These are phyloP conservation scores for Monosporascus sp. DNA, from an alignment of 2,329 filamentous ascomycete genomes.

Conservation along the genomic window DNA sequence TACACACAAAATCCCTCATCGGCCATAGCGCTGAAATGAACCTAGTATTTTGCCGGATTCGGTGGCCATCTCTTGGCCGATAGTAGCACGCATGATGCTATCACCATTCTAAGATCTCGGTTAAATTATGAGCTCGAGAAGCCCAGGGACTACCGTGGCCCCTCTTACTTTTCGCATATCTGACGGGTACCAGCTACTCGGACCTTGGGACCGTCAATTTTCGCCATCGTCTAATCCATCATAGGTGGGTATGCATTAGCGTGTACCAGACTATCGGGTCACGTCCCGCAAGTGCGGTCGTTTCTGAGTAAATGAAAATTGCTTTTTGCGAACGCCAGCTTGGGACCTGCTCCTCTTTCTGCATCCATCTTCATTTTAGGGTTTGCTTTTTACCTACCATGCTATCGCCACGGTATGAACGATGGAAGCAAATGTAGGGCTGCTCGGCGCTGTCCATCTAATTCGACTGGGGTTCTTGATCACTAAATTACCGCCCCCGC, in stretches of 20 bases:
- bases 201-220: conserved; percentile 2
- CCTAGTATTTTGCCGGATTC: neutral
- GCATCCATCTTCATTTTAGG: neutral
- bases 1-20: neutral
- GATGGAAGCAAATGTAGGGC: neutral
- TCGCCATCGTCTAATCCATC: conserved; percentile 20
- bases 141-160: neutral
- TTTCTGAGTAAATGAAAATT: conserved; percentile 12
- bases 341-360: neutral
- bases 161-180: neutral
- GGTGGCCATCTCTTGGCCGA: neutral
- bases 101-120: neutral
- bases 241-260: conserved; percentile 26
- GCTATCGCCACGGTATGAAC: neutral
- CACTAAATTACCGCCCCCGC: neutral
- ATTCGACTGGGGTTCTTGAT: neutral
- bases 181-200: neutral
- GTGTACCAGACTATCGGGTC: conserved; percentile 29
- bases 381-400: neutral
- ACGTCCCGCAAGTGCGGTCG: conserved; percentile 19
- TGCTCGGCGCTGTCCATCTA: neutral
- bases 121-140: neutral
- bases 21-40: neutral
- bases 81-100: neutral
- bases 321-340: neutral